Percentiles rank a stretch among this genome's conserved stretches.
These are phyloP conservation scores for Trichophyton rubrum DNA, from an alignment of 2,329 filamentous ascomycete genomes.

Conservation along the genomic window DNA sequence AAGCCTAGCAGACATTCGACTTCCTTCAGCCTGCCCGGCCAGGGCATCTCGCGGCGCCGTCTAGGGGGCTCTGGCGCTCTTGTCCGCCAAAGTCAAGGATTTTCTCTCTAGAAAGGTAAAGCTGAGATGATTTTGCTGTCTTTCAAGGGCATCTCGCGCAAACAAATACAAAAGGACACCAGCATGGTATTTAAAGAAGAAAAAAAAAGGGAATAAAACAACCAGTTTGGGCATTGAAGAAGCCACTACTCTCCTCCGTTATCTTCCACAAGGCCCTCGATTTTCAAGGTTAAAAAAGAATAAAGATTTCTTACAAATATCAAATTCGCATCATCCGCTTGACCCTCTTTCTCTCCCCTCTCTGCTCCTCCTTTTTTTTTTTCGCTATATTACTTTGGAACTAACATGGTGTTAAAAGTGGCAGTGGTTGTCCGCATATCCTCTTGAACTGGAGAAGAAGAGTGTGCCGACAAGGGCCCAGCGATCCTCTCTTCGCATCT, in stretches of 20 bases:
- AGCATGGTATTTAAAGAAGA: neutral
- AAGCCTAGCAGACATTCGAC: neutral
- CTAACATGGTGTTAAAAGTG: slow-evolving; percentile 27
- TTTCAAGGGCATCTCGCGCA: slow-evolving; percentile 10
- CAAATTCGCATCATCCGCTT: no score
- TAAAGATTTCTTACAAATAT: neutral
- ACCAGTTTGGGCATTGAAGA: slow-evolving; percentile 11
- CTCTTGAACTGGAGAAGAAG: neutral
- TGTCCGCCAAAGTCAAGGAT: neutral
- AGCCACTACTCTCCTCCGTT: slow-evolving; percentile 10
- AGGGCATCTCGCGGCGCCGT: neutral
- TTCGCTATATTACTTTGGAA: slow-evolving; percentile 11
- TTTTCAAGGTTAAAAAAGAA: slow-evolving; percentile 1
- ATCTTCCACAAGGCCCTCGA: slow-evolving; percentile 8
- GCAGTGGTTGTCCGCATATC: slow-evolving; percentile 11
- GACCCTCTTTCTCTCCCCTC: neutral
- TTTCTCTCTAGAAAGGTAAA: slow-evolving; percentile 25
- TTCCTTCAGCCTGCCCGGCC: neutral
- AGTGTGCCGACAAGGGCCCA: neutral
- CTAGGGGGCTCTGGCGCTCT: neutral
- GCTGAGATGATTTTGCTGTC: slow-evolving; percentile 19
- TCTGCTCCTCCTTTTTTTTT: neutral
- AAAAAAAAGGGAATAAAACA: slow-evolving; percentile 7
- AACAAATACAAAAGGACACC: neutral
- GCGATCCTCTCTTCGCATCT: neutral